These are phyloP conservation scores for Saccharum officinarum DNA, from an alignment of 176 grass and related monocot species.

Conservation along the genomic window DNA sequence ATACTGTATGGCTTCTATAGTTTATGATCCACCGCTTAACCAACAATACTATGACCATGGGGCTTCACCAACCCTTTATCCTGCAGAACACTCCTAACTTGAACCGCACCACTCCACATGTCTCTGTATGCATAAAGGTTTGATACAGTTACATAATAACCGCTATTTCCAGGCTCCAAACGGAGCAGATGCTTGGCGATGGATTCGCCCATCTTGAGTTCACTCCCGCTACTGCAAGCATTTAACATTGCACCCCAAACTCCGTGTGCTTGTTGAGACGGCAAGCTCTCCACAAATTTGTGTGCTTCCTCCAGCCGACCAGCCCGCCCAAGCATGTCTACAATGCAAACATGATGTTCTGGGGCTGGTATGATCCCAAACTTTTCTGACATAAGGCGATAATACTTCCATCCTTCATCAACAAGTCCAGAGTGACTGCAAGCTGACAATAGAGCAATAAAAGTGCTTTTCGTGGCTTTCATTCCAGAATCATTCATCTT, in stretches of 20 bases:
- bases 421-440: conserved; percentile 77
- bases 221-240: conserved; percentile 48
- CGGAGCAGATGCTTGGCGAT: conserved; percentile 58
- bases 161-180: conserved; percentile 69
- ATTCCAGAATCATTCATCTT: conserved; percentile 61
- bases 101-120: conserved; percentile 60
- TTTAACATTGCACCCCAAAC: conserved; percentile 79
- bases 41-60: conserved; percentile 54
- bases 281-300: conserved; percentile 53
- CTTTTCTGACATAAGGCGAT: conserved; percentile 67
- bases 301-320: conserved; percentile 61
- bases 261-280: conserved; percentile 48
- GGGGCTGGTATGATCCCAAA: conserved; percentile 56
- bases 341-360: conserved; percentile 74
- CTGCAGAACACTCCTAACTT: conserved; percentile 56
- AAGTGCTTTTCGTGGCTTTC: conserved; percentile 72
- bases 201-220: conserved; percentile 56
- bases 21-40: not conserved
- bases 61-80: conserved; percentile 62
- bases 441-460: conserved; percentile 78
- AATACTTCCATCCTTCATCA: conserved; percentile 74
- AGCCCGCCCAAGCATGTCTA: conserved; percentile 77
- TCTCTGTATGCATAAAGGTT: conserved; percentile 66
- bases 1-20: not conserved
- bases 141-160: conserved; percentile 82